Base-by-base conservation (phyloP, 1,139 yeast species). In the Kodamaea ohmeri region DNA sequence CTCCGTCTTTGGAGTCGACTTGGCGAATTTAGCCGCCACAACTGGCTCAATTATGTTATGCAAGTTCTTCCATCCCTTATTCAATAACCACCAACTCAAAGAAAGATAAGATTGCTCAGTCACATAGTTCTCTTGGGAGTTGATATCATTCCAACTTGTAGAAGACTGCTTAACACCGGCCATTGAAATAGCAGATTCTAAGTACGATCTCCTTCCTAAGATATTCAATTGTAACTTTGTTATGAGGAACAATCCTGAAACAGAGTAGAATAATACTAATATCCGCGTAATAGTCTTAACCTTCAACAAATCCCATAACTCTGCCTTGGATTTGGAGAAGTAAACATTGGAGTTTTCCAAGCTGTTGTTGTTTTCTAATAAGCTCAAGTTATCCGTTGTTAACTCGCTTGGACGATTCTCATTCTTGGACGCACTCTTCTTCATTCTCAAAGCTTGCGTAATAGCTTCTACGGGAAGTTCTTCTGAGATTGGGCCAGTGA, bases 81-180 rank as follows among this genome's bases (percentile, higher is more conserved):
- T 89, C 41, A 92, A 69, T 36, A 92, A 63, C 96, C 97, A 92
- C 97, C 97, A 92, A 49, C 90, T 81, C 46, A 88, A 76, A 2
- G 95, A 84, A 42, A 92, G 70, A 56, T 86, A 92, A 40, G 89
- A 83, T 52, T 92, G 90, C 56, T 88, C 95, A 36, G 83, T 76
- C 27, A 73, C 61, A 49, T 74, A 76, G 38, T 71, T 73, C 24
- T 60, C 62, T 13, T 63, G 63, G 29, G 55, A 46, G 24, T 47
- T 44, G 32, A 39, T 25, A 6, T 46, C 51, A 14, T 44, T 40
- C 26, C 40, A 13, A 8, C 34, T n/a, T 11, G 26, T 34, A 4
- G 37, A 41, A 13, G 62, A 45, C 16, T 36, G 40, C 18, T 61
- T 65, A 29, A 60, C 66, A 6, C 65, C 63, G 17, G 94, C 89